A percentile compares a stretch with the other conserved stretches of the same genome.
Conservation (phyloP, 208 protist species). For the Sergeia podlipaevii region DNA sequence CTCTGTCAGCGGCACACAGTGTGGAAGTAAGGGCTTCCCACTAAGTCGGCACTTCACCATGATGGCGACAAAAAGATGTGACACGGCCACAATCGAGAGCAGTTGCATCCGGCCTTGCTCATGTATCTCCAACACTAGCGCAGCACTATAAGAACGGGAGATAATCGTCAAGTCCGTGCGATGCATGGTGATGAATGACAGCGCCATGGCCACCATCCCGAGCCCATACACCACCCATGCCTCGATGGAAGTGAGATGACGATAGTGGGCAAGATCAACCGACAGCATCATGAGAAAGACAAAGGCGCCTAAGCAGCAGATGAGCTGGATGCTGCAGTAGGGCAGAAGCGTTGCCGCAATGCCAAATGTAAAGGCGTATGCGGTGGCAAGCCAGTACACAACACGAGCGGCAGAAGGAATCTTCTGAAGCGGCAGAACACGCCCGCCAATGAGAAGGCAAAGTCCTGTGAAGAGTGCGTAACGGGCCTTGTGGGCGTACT, state of each 20-base stretch:
- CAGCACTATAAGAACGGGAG: slow-evolving; percentile 3
- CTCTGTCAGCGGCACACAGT: slow-evolving; percentile 24
- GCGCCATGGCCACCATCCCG: slow-evolving; percentile 3
- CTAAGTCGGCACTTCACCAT: slow-evolving; percentile 59
- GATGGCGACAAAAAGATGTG: slow-evolving; percentile 58
- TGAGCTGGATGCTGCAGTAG: slow-evolving; percentile 36
- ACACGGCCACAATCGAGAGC: slow-evolving; percentile 37
- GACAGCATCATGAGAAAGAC: slow-evolving; percentile 47
- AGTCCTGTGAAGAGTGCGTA: slow-evolving; percentile 29
- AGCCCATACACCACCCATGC: slow-evolving; percentile 12
- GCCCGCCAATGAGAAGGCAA: slow-evolving; percentile 31
- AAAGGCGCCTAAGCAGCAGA: slow-evolving; percentile 34
- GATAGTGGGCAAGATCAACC: slow-evolving; percentile 69
- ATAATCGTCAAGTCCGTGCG: slow-evolving; percentile 11
- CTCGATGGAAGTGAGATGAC: slow-evolving; percentile 15
- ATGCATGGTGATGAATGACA: slow-evolving; percentile 11
- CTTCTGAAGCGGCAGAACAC: slow-evolving; percentile 25
- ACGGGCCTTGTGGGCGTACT: slow-evolving; percentile 25
- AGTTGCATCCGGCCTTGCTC: slow-evolving; percentile 53
- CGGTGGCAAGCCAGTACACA: slow-evolving; percentile 44
- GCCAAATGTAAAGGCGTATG: slow-evolving; percentile 36
- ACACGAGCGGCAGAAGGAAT: slow-evolving; percentile 28
- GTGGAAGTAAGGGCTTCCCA: slow-evolving; percentile 51
- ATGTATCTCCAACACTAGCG: slow-evolving; percentile 56
- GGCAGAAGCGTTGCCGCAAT: slow-evolving; percentile 53